Conservation (phyloP, 2,329 filamentous ascomycete genomes). For the Curvularia hawaiiensis region DNA sequence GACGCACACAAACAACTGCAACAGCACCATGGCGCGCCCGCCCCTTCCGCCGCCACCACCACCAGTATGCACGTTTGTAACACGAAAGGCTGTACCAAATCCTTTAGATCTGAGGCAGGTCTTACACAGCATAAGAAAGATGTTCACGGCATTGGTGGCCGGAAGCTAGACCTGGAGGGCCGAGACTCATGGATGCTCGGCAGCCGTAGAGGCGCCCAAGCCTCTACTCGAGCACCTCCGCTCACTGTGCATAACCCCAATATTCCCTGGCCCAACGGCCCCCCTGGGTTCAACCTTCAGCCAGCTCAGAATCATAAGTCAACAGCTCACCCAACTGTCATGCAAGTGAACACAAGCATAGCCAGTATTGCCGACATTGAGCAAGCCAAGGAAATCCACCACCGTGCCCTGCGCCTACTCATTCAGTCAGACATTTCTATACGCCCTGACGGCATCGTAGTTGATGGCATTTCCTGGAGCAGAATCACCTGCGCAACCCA, state of each 20-base stretch:
- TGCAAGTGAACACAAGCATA: slow-evolving; percentile 7
- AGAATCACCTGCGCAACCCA: slow-evolving; percentile 34
- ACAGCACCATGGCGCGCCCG: background rate
- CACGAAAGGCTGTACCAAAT: slow-evolving; percentile 18
- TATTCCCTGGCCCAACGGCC: background rate
- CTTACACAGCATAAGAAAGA: slow-evolving; percentile 30
- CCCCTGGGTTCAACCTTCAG: too few relatives aligned
- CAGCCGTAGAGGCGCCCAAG: background rate
- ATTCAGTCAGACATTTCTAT: slow-evolving; percentile 39
- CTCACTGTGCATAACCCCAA: background rate
- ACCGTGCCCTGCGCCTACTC: slow-evolving; percentile 33
- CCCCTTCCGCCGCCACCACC: background rate
- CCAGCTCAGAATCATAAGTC: background rate
- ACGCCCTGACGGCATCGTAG: slow-evolving; percentile 31
- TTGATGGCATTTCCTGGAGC: slow-evolving; percentile 31
- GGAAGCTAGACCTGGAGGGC: slow-evolving; percentile 25
- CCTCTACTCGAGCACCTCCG: background rate
- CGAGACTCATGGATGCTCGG: slow-evolving; percentile 32
- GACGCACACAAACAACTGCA: background rate
- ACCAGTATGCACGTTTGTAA: slow-evolving; percentile 17
- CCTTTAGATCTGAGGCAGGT: slow-evolving; percentile 27
- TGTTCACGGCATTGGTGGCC: slow-evolving; percentile 31
- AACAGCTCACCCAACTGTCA: background rate
- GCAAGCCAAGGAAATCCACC: slow-evolving; percentile 32
- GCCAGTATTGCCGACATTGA: slow-evolving; percentile 30